These are phyloP conservation scores for Ogataea trehaloabstinens DNA, from an alignment of 805 yeast genomes.

Conservation along the genomic window DNA sequence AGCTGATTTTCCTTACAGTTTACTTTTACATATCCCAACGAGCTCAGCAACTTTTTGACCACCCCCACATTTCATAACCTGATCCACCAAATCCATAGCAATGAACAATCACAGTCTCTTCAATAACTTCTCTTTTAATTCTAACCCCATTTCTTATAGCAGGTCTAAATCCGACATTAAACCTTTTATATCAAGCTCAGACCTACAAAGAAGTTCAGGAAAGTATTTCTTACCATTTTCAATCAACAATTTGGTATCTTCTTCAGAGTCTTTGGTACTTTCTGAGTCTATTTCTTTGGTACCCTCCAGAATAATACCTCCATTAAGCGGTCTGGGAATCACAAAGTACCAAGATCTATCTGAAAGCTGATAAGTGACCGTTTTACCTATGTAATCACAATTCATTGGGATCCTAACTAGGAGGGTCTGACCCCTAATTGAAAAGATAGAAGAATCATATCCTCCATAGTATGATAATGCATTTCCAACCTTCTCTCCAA, in stretches of 20 bases:
- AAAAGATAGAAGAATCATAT: background rate
- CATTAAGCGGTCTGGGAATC: slow-evolving; percentile 55
- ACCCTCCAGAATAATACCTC: slow-evolving; percentile 64
- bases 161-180: slow-evolving; percentile 54
- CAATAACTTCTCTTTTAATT: slow-evolving; percentile 14
- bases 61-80: slow-evolving; percentile 58
- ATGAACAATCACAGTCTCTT: slow-evolving; percentile 43
- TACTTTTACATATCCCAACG: no score
- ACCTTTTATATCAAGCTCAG: slow-evolving; percentile 45
- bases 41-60: no score
- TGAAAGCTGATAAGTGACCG: slow-evolving; percentile 44
- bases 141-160: background rate
- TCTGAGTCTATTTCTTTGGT: slow-evolving; percentile 52
- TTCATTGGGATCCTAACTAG: slow-evolving; percentile 11
- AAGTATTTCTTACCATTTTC: slow-evolving; percentile 39
- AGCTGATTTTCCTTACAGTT: no score
- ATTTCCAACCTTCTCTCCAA: background rate
- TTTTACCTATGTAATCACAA: no score
- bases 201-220: slow-evolving; percentile 52
- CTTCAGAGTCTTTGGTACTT: slow-evolving; percentile 22
- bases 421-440: background rate
- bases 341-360: slow-evolving; percentile 41
- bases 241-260: slow-evolving; percentile 36
- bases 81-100: slow-evolving; percentile 65
- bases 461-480: background rate